Evolutionary conservation across 2,329 filamentous ascomycete species (phyloP).

Genomic region (Calonectria naviculata): DNA sequence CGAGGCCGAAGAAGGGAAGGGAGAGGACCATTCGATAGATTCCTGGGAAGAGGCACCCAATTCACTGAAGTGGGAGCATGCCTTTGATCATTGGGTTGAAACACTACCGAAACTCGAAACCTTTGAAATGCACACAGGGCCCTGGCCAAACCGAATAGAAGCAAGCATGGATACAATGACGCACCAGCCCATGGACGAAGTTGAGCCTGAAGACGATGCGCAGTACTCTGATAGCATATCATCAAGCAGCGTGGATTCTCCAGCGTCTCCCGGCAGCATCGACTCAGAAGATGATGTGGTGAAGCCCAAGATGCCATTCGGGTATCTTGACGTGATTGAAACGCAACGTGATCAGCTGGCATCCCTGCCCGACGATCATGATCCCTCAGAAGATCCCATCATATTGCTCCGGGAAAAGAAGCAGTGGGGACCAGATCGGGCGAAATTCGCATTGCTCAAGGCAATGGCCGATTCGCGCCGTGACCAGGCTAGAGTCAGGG

Average conservation of each 20-base stretch:
- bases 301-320: background rate
- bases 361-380: background rate
- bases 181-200: no score
- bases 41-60: background rate
- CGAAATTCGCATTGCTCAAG: background rate
- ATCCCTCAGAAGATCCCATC: background rate
- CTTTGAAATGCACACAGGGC: background rate
- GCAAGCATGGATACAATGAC: background rate
- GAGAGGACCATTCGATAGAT: background rate
- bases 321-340: background rate
- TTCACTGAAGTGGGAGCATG: background rate
- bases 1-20: background rate
- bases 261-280: no score
- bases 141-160: background rate
- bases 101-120: background rate
- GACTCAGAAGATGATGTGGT: no score
- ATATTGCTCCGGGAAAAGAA: background rate
- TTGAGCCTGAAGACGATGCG: no score
- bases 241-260: background rate
- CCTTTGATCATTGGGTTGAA: background rate
- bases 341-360: background rate
- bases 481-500: background rate
- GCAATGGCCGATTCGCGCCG: background rate
- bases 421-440: background rate
- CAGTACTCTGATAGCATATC: background rate